Evolutionary conservation across 805 yeast species (phyloP), one percentile per base, ranked within the genome.

Genomic region (Alloascoidea hylecoeti): DNA sequence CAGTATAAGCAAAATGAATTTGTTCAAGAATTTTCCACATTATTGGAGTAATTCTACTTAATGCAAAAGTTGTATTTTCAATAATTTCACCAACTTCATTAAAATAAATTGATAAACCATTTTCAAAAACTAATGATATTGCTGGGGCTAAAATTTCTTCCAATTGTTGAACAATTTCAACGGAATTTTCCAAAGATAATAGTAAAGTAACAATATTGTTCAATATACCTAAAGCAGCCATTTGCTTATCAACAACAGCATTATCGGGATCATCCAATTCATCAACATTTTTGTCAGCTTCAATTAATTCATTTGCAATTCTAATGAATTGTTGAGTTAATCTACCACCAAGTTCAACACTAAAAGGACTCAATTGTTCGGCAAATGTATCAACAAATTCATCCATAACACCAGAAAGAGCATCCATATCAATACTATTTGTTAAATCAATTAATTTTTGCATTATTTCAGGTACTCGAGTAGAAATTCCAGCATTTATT

Each of bases 321-420:
- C 69, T 65, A 49, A 82, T 50, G 50, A 88, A 84, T 52, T 89
- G 96, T 37, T 74, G 73, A 13, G 78, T 77, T 47, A 64, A 43
- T 43, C 61, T 61, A 17, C 46, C 58, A 53, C 75, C 72, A 39
- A 81, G 57, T 41, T 79, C 78, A n/a, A 74, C 64, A 30, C 94
- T 89, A 55, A 83, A 89, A 14, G 98, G 97, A 43, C 86, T 92
- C 47, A 89, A 65, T 56, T 89, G 94, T 45, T 78, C 82, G 3
- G 94, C 70, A 57, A 80, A 92, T 41, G 72, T 74, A 51, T 88
- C 96, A 18, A 89, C 96, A 53, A 92, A 79, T 49, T 88, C 96
- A 63, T 89, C 97, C 79, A 89, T 85, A 4, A 89, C 95, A 16
- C 79, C 81, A 16, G 94, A 75, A 18, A 92, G 69, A 2, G 86